A percentile compares a stretch with the other conserved stretches of the same genome.
phyloP scores from a whole-genome alignment of 2,329 filamentous ascomycete genomes.

The Cladosporium sp. region DNA sequence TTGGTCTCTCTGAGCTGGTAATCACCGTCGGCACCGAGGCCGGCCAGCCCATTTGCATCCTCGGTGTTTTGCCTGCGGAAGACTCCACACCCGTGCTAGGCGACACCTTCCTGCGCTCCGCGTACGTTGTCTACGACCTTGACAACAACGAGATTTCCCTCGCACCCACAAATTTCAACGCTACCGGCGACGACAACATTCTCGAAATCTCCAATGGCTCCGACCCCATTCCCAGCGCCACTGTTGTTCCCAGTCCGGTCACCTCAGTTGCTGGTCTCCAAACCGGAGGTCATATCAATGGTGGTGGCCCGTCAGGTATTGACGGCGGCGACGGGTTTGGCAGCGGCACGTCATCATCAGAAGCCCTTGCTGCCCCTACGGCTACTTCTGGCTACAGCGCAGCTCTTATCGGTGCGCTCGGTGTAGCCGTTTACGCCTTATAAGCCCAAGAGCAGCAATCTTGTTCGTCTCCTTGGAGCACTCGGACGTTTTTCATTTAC shows the following conservation, averaged over 20 bases:
- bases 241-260: conserved; percentile 47
- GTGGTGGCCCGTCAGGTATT: conserved; percentile 7
- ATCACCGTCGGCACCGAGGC: conserved; percentile 43
- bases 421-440: conserved; percentile 24
- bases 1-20: conserved; percentile 54
- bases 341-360: conserved; percentile 16
- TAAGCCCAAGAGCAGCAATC: conserved; percentile 12
- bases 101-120: conserved; percentile 59
- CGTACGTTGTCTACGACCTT: conserved; percentile 61
- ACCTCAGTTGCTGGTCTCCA: conserved; percentile 41
- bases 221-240: conserved; percentile 49
- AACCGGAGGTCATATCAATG: conserved; percentile 39
- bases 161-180: conserved; percentile 59
- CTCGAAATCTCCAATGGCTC: conserved; percentile 51
- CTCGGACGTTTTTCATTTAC: too few species aligned
- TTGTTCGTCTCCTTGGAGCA: not conserved
- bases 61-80: conserved; percentile 50
- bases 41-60: conserved; percentile 42
- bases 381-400: conserved; percentile 23
- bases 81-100: conserved; percentile 50
- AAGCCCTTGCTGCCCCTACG: conserved; percentile 21
- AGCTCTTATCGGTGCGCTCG: conserved; percentile 25
- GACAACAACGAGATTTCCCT: conserved; percentile 57
- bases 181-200: conserved; percentile 44
- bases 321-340: too few species aligned